Evolutionary conservation across 2,329 filamentous ascomycete species (phyloP).

Genomic region (Aspergillus sp.): DNA sequence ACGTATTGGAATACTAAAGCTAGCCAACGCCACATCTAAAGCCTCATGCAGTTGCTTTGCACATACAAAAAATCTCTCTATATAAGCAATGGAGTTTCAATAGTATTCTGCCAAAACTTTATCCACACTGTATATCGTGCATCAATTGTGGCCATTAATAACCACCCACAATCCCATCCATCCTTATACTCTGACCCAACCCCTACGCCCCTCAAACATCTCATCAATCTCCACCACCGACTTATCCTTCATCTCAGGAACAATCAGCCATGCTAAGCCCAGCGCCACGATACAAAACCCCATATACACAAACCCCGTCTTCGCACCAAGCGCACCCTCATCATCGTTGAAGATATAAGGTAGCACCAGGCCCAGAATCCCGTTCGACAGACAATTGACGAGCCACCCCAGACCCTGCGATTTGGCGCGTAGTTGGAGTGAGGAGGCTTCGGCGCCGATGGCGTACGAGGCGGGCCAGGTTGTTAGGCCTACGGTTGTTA

Average conservation of each 20-base stretch:
- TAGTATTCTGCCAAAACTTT: not conserved
- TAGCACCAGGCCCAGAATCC: constrained; percentile 47
- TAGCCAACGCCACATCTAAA: too few relatives aligned
- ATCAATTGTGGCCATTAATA: not conserved
- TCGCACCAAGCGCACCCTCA: constrained; percentile 41
- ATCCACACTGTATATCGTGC: not conserved
- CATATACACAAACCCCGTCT: constrained; percentile 44
- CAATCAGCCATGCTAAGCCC: constrained; percentile 42
- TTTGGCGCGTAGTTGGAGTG: constrained; percentile 38
- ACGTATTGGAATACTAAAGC: too few relatives aligned
- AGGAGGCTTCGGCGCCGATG: constrained; percentile 35
- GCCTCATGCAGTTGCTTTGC: too few relatives aligned
- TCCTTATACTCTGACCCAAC: constrained; percentile 12
- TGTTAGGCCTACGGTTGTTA: constrained; percentile 38
- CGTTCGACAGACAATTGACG: constrained; percentile 40
- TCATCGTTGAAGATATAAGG: constrained; percentile 55
- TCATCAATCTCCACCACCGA: constrained; percentile 50
- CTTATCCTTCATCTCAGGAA: constrained; percentile 57
- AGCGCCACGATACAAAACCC: constrained; percentile 32
- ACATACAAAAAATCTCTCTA: too few relatives aligned
- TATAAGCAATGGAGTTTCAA: too few relatives aligned
- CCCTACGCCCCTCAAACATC: constrained; percentile 31
- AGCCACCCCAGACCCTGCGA: constrained; percentile 44
- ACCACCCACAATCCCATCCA: not conserved
- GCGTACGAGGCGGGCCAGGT: constrained; percentile 40